Evolutionary conservation across 116 monocot species (phyloP).

Genomic region (Trichopus zeylanicus): DNA sequence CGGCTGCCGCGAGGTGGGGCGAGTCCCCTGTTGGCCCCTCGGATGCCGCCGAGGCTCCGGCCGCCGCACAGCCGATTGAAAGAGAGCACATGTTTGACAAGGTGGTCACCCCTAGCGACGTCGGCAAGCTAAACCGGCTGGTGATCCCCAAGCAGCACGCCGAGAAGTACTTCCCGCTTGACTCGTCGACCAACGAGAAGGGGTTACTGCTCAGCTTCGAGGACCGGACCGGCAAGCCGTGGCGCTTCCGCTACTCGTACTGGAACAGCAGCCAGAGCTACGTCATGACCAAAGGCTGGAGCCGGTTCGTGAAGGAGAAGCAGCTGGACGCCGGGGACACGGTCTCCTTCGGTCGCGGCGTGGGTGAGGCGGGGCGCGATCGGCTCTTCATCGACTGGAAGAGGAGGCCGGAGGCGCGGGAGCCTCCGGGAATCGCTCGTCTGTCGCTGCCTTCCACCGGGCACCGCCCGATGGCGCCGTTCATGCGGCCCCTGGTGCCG

Average conservation of each 20-base stretch:
- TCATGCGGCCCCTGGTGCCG: slow-evolving; percentile 4
- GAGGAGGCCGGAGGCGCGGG: slow-evolving; percentile 10
- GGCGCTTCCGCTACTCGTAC: slow-evolving; percentile 88
- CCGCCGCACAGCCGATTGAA: slow-evolving; percentile 6
- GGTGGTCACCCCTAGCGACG: slow-evolving; percentile 74
- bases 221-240: slow-evolving; percentile 47
- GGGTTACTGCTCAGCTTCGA: slow-evolving; percentile 55
- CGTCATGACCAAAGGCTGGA: slow-evolving; percentile 93
- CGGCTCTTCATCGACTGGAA: slow-evolving; percentile 71
- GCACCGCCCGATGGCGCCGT: not conserved
- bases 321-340: slow-evolving; percentile 61
- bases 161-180: slow-evolving; percentile 65
- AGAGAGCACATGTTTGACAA: slow-evolving; percentile 77
- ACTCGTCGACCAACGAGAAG: slow-evolving; percentile 27
- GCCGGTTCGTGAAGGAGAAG: slow-evolving; percentile 77
- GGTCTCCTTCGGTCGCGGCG: slow-evolving; percentile 55
- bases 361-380: slow-evolving; percentile 21
- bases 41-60: not conserved
- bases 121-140: slow-evolving; percentile 83
- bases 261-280: slow-evolving; percentile 97
- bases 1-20: not conserved
- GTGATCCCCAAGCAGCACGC: slow-evolving; percentile 91
- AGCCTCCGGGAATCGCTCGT: not conserved
- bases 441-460: not conserved
- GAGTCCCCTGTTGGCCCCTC: not conserved